These are phyloP conservation scores for Kodamaea leandrae DNA, from an alignment of 805 yeast species.

Conservation along the genomic window DNA sequence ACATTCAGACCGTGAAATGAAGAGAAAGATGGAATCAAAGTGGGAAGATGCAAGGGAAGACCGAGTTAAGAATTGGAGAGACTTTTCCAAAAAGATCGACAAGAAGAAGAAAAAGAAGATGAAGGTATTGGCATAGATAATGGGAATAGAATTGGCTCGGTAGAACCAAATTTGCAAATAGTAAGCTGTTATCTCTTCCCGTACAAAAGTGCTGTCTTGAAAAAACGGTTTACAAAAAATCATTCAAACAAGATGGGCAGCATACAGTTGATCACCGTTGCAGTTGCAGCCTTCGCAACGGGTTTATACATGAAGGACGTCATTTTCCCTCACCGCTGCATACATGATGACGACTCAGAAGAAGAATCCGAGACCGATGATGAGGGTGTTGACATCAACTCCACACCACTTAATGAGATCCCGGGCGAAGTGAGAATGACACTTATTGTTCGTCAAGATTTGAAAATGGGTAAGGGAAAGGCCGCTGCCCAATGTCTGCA, in stretches of 20 bases:
- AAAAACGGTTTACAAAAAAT: slow-evolving; percentile 3
- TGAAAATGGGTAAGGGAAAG: slow-evolving; percentile 92
- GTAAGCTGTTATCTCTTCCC: neutral
- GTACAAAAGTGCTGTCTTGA: neutral
- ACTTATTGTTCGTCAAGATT: slow-evolving; percentile 79
- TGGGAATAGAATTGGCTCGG: too few species aligned
- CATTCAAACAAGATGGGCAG: slow-evolving; percentile 6
- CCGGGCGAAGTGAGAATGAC: slow-evolving; percentile 88
- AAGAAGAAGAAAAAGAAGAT: slow-evolving; percentile 45
- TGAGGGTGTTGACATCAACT: slow-evolving; percentile 55
- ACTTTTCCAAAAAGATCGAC: slow-evolving; percentile 41
- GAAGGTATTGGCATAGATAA: slow-evolving; percentile 38
- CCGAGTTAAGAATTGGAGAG: slow-evolving; percentile 61
- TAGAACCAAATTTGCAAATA: neutral
- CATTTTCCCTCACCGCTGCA: slow-evolving; percentile 7
- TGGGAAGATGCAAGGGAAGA: slow-evolving; percentile 65
- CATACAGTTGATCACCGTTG: slow-evolving; percentile 30
- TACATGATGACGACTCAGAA: neutral
- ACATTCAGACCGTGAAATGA: slow-evolving; percentile 39
- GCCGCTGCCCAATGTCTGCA: slow-evolving; percentile 97
- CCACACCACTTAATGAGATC: slow-evolving; percentile 56
- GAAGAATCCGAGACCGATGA: slow-evolving; percentile 33
- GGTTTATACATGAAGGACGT: slow-evolving; percentile 33
- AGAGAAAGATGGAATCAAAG: slow-evolving; percentile 40
- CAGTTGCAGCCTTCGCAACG: slow-evolving; percentile 34